Conservation (phyloP, 441 rosid species). For the Pelargonium fulgidum region DNA sequence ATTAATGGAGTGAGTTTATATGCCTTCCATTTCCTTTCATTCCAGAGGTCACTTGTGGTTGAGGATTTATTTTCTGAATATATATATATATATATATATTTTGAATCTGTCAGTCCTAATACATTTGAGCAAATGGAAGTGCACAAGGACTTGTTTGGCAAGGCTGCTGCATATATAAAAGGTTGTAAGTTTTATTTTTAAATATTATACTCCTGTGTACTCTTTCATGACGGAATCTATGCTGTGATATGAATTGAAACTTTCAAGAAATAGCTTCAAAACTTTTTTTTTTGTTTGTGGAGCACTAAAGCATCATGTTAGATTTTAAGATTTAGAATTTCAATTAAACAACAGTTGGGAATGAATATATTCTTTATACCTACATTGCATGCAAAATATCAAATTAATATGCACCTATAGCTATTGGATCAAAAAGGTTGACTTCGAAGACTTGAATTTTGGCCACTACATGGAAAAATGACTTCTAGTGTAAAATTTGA, state of each 20-base stretch:
- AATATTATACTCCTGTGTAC: too few relatives aligned
- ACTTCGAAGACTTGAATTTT: too few relatives aligned
- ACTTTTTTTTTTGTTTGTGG: not conserved
- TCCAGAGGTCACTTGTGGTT: not conserved
- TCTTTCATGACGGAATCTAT: not conserved
- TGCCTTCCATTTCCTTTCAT: not conserved
- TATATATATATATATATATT: not conserved
- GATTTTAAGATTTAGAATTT: too few relatives aligned
- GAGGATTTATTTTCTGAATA: not conserved
- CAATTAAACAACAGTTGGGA: too few relatives aligned
- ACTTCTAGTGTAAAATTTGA: too few relatives aligned
- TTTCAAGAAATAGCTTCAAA: not conserved
- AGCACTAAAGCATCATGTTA: too few relatives aligned
- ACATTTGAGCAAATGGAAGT: slow-evolving; percentile 88
- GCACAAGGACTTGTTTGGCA: slow-evolving; percentile 66
- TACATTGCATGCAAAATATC: too few relatives aligned
- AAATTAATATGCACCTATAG: too few relatives aligned
- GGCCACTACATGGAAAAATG: too few relatives aligned
- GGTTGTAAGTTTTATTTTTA: slow-evolving; percentile 37
- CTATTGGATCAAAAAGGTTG: too few relatives aligned
- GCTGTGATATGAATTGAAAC: not conserved
- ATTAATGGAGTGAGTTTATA: slow-evolving; percentile 70
- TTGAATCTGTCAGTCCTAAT: slow-evolving; percentile 40
- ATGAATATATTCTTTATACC: too few relatives aligned
- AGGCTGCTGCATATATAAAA: slow-evolving; percentile 63